phyloP scores from a whole-genome alignment of 129 eudicot genomes.

The Centella asiatica region DNA sequence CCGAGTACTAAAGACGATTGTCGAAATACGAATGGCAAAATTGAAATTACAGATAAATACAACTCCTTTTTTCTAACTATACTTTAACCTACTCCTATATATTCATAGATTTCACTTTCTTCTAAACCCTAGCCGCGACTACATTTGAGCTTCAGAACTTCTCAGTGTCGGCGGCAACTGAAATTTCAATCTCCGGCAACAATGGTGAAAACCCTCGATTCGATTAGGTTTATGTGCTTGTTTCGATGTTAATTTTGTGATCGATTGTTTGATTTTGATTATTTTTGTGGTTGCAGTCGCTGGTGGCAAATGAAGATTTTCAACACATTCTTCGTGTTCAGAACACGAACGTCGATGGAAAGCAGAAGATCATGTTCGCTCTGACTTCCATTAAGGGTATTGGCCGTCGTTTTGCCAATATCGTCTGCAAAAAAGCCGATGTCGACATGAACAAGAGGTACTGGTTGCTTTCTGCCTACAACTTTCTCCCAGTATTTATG shows the following conservation, averaged over 20 bases:
- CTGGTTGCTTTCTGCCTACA: not conserved
- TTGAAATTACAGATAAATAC: not conserved
- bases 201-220: not conserved
- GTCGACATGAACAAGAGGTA: constrained; percentile 73
- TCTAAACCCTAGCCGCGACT: constrained; percentile 8
- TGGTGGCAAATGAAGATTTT: constrained; percentile 60
- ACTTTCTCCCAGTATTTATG: too few species aligned
- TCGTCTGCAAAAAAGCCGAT: constrained; percentile 63
- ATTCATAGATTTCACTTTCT: not conserved
- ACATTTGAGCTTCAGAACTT: not conserved
- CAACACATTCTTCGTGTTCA: constrained; percentile 73
- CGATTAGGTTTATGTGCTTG: not conserved
- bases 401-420: constrained; percentile 63
- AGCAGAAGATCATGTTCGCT: constrained; percentile 63
- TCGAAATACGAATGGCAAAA: not conserved
- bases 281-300: constrained; percentile 23
- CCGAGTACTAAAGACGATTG: too few species aligned
- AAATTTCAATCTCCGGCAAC: not conserved
- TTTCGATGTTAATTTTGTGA: not conserved
- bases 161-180: not conserved
- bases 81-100: not conserved
- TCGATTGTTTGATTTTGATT: not conserved
- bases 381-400: constrained; percentile 66
- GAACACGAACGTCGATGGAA: constrained; percentile 68
- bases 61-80: not conserved